These are phyloP conservation scores for Cicer cuneatum DNA, from an alignment of 306 rosid genomes.

Conservation along the genomic window DNA sequence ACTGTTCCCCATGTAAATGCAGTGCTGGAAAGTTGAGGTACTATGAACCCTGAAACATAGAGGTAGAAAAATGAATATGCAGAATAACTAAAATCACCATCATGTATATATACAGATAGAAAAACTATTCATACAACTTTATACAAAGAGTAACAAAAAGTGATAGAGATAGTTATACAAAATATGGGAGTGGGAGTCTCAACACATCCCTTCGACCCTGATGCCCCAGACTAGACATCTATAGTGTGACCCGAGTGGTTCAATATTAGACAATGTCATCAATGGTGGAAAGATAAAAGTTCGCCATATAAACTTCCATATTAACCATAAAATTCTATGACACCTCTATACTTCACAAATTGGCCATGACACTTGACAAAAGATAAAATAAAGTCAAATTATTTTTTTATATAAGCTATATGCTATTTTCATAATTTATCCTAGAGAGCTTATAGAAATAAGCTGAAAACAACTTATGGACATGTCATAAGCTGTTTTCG, in stretches of 20 bases:
- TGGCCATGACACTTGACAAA: neutral
- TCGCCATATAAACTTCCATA: too few relatives aligned
- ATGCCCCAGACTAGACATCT: too few relatives aligned
- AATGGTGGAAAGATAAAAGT: too few relatives aligned
- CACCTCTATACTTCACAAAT: too few relatives aligned
- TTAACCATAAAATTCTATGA: too few relatives aligned
- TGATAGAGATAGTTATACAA: neutral
- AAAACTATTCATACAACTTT: neutral
- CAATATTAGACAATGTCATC: too few relatives aligned
- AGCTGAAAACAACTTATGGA: neutral
- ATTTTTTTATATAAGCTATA: neutral
- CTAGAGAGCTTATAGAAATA: neutral
- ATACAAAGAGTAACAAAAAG: neutral
- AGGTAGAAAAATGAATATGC: constrained; percentile 34
- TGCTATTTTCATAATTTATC: neutral
- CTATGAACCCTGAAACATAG: constrained; percentile 66
- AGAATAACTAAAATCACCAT: neutral
- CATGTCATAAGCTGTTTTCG: too few relatives aligned
- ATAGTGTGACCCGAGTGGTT: too few relatives aligned
- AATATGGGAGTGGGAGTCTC: too few relatives aligned
- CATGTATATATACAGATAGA: neutral
- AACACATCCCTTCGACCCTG: too few relatives aligned
- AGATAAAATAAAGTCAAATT: neutral
- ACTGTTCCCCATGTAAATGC: constrained; percentile 83
- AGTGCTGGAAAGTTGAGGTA: constrained; percentile 72